These are phyloP conservation scores for Globisporangium barbulae DNA, from an alignment of 352 stramenopile species.

Conservation along the genomic window DNA sequence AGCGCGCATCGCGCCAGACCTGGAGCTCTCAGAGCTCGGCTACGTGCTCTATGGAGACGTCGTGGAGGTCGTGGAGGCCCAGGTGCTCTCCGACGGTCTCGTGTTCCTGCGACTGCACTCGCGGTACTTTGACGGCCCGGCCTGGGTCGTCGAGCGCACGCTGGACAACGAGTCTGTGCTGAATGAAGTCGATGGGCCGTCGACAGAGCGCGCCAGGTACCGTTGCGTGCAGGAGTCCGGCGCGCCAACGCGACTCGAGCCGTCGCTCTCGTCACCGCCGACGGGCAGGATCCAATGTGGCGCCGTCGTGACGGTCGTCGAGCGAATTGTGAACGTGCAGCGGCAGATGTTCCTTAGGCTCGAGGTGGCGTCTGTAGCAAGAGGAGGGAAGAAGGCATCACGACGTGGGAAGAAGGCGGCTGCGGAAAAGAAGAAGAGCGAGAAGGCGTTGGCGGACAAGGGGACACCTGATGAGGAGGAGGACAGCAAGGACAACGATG, in stretches of 20 bases:
- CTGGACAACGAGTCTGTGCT: constrained; percentile 78
- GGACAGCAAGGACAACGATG: too few relatives aligned
- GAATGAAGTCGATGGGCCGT: constrained; percentile 56
- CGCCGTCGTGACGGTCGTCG: constrained; percentile 39
- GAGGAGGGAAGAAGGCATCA: background rate
- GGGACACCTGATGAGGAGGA: background rate
- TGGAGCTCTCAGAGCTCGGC: constrained; percentile 59
- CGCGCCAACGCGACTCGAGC: constrained; percentile 51
- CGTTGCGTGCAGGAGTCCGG: constrained; percentile 71
- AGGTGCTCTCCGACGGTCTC: constrained; percentile 39
- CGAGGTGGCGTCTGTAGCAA: background rate
- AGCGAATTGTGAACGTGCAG: constrained; percentile 58
- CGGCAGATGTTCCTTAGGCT: constrained; percentile 60
- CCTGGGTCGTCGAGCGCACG: constrained; percentile 72
- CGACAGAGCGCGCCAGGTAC: constrained; percentile 29
- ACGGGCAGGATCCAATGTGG: constrained; percentile 61
- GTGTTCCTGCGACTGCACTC: constrained; percentile 62
- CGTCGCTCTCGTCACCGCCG: constrained; percentile 50
- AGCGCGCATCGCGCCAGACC: constrained; percentile 40
- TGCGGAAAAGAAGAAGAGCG: background rate
- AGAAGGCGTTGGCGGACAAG: background rate
- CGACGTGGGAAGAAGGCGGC: background rate
- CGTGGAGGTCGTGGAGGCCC: constrained; percentile 58
- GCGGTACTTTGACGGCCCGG: constrained; percentile 64
- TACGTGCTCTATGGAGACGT: constrained; percentile 78